Conservation (phyloP, 495 filamentous ascomycete species). For the Aspergillus biplanus region DNA sequence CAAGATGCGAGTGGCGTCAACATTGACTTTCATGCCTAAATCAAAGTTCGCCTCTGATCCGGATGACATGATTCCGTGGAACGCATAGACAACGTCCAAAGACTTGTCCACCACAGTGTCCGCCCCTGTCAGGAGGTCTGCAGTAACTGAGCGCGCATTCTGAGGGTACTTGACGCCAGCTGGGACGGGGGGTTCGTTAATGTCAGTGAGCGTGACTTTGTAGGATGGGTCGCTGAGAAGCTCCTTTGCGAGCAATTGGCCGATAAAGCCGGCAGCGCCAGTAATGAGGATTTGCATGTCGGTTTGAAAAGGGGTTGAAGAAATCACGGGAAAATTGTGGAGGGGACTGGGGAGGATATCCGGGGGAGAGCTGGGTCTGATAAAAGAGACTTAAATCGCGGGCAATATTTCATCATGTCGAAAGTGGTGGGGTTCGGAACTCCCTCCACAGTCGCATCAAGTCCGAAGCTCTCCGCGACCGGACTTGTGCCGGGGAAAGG, state of each 20-base stretch:
- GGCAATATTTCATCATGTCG: neutral
- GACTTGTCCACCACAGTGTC: constrained; percentile 55
- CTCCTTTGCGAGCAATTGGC: constrained; percentile 63
- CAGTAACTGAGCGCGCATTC: constrained; percentile 55
- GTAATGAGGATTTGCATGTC: constrained; percentile 68
- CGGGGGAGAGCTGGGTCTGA: constrained; percentile 5
- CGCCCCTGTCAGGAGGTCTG: constrained; percentile 58
- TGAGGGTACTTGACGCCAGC: constrained; percentile 52
- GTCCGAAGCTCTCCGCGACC: constrained; percentile 43
- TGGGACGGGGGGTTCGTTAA: constrained; percentile 59
- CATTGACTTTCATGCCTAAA: constrained; percentile 69
- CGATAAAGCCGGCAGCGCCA: constrained; percentile 70
- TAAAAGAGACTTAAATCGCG: neutral
- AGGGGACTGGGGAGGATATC: neutral
- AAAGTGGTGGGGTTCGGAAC: constrained; percentile 27
- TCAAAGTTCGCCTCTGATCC: constrained; percentile 74
- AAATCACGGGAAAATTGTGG: neutral
- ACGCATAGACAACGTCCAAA: constrained; percentile 68
- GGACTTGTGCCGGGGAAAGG: constrained; percentile 37
- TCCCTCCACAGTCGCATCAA: constrained; percentile 48
- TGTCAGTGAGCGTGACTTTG: constrained; percentile 63
- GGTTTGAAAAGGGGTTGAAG: neutral
- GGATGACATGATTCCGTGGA: constrained; percentile 83
- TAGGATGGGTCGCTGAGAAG: constrained; percentile 60
- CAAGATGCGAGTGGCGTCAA: constrained; percentile 66